Evolutionary conservation across 2,329 filamentous ascomycete genomes (phyloP).

Genomic region (Ceratocystis destructans): DNA sequence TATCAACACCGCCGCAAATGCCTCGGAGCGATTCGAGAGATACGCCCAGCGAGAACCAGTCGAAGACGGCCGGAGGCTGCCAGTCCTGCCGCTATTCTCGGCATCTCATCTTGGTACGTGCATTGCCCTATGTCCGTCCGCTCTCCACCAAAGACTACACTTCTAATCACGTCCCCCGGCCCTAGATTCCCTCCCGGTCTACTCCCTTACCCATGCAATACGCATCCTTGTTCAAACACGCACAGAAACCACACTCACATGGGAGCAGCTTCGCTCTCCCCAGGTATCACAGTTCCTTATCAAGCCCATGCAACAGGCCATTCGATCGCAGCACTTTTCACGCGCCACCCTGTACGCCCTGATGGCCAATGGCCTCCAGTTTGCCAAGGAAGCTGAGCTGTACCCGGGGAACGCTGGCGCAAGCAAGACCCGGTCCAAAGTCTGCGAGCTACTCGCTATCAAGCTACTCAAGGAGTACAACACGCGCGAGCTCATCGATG

Average conservation of each 20-base stretch:
- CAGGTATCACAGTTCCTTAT: conserved; percentile 92
- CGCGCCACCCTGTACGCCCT: conserved; percentile 77
- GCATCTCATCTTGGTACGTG: conserved; percentile 56
- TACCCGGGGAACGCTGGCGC: conserved; percentile 75
- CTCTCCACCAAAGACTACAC: not conserved
- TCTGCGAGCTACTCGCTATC: conserved; percentile 82
- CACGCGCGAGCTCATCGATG: conserved; percentile 83
- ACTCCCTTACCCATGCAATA: conserved; percentile 80
- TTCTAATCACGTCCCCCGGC: conserved; percentile 11
- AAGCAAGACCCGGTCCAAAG: conserved; percentile 69
- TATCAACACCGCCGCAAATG: conserved; percentile 28
- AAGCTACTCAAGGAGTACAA: conserved; percentile 81
- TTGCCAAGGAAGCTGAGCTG: conserved; percentile 70
- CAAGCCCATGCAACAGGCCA: conserved; percentile 88
- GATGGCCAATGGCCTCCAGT: conserved; percentile 88
- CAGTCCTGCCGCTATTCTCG: conserved; percentile 63
- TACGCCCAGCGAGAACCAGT: conserved; percentile 19
- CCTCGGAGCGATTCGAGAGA: conserved; percentile 20
- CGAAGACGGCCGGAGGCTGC: conserved; percentile 23
- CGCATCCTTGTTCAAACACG: conserved; percentile 69
- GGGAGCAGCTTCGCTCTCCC: conserved; percentile 91
- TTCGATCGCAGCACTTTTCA: conserved; percentile 69
- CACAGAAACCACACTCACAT: conserved; percentile 83
- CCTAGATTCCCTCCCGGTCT: conserved; percentile 71
- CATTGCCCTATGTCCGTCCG: not conserved